These are phyloP conservation scores for Lipomyces yamanashiensis DNA, from an alignment of 805 yeast species.

Conservation along the genomic window DNA sequence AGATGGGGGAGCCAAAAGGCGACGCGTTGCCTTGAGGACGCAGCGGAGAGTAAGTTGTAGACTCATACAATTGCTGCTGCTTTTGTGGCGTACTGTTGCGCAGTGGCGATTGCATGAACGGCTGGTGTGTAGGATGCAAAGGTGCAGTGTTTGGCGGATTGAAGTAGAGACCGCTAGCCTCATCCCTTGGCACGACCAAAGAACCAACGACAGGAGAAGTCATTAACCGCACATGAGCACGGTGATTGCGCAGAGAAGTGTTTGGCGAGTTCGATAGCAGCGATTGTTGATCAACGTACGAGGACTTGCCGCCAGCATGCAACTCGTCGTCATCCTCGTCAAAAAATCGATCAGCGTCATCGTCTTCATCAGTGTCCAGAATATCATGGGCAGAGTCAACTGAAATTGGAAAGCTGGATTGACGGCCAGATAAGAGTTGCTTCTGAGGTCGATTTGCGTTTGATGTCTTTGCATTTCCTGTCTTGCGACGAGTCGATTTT, in stretches of 20 bases:
- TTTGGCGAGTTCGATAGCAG: constrained; percentile 36
- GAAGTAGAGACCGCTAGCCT: constrained; percentile 1
- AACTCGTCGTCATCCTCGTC: constrained; percentile 13
- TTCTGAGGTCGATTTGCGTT: not conserved
- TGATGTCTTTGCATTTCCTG: not conserved
- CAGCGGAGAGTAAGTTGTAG: constrained; percentile 21
- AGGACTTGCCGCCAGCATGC: not conserved
- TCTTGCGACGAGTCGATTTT: constrained; percentile 9
- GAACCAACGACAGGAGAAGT: constrained; percentile 37
- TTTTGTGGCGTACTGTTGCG: constrained; percentile 12
- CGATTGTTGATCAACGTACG: not conserved
- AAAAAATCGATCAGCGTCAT: constrained; percentile 2
- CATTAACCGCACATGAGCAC: constrained; percentile 38
- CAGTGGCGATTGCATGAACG: constrained; percentile 8
- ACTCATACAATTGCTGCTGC: not conserved
- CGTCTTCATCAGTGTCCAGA: constrained; percentile 25
- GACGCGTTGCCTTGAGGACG: constrained; percentile 14
- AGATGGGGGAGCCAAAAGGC: constrained; percentile 31
- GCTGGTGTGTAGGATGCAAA: not conserved
- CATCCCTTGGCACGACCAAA: constrained; percentile 5
- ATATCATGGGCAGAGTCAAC: constrained; percentile 12
- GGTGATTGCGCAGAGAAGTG: constrained; percentile 40
- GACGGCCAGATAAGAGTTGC: constrained; percentile 1
- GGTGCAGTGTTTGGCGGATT: constrained; percentile 14
- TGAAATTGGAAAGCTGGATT: constrained; percentile 13